Conservation (phyloP, 305 asterid genomes). For the Solanum chacoense region DNA sequence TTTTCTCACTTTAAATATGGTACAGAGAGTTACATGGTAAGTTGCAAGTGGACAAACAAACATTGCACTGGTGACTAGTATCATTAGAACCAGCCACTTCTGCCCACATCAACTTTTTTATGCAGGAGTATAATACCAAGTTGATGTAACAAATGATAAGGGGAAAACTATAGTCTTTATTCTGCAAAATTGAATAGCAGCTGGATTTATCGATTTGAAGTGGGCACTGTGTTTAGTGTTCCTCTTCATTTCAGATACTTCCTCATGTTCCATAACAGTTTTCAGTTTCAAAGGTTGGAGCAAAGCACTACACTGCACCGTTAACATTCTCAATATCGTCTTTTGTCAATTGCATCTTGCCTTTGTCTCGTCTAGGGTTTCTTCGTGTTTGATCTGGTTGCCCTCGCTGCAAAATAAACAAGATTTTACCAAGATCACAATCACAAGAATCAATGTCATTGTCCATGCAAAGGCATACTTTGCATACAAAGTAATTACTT, state of each 20-base stretch:
- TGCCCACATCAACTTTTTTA: background rate
- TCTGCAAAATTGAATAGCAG: conserved; percentile 6
- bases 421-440: background rate
- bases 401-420: conserved; percentile 41
- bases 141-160: background rate
- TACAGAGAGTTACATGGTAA: background rate
- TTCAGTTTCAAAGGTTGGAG: background rate
- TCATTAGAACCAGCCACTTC: background rate
- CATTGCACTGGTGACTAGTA: background rate
- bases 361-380: conserved; percentile 41
- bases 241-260: background rate
- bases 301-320: conserved; percentile 8
- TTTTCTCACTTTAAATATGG: background rate
- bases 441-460: background rate
- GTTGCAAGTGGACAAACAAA: background rate
- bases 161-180: background rate
- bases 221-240: background rate
- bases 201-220: background rate
- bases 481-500: background rate
- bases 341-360: conserved; percentile 58
- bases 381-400: conserved; percentile 37
- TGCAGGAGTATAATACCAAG: background rate
- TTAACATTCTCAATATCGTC: conserved; percentile 45
- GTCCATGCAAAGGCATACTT: background rate
- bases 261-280: background rate